Conservation (phyloP, 352 stramenopile species). For the Pythium scleroteichum region DNA sequence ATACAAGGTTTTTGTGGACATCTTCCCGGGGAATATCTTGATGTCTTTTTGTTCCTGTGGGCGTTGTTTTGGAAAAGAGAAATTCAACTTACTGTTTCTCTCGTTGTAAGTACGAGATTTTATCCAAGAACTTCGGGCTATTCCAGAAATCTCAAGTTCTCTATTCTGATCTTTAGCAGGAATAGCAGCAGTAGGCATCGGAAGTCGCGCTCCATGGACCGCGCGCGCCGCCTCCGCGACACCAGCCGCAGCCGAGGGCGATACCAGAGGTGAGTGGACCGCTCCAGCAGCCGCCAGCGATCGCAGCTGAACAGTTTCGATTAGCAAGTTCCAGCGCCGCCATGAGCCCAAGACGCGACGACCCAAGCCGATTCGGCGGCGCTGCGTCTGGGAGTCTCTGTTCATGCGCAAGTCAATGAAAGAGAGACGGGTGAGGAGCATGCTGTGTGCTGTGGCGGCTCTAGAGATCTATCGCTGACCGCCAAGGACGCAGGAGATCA, state of each 20-base stretch:
- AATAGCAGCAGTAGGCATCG: background rate
- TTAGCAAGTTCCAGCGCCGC: conserved; percentile 53
- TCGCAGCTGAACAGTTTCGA: background rate
- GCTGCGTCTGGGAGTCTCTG: conserved; percentile 62
- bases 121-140: too few relatives aligned
- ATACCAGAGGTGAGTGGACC: conserved; percentile 46
- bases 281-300: too few relatives aligned
- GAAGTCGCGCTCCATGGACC: conserved; percentile 22
- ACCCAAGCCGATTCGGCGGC: conserved; percentile 32
- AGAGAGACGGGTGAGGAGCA: conserved; percentile 50
- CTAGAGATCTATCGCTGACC: background rate
- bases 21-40: too few relatives aligned
- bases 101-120: too few relatives aligned
- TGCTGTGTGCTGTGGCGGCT: background rate
- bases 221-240: conserved; percentile 35
- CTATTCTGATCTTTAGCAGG: background rate
- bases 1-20: too few relatives aligned
- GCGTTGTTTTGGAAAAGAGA: too few relatives aligned
- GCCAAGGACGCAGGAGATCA: conserved; percentile 43
- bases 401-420: conserved; percentile 76
- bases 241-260: conserved; percentile 43
- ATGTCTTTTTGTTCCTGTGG: too few relatives aligned
- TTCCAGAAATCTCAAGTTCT: too few relatives aligned
- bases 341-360: conserved; percentile 51
- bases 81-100: too few relatives aligned